phyloP scores from a whole-genome alignment of 352 stramenopile genomes.

The Phytophthora macrochlamydospora region DNA sequence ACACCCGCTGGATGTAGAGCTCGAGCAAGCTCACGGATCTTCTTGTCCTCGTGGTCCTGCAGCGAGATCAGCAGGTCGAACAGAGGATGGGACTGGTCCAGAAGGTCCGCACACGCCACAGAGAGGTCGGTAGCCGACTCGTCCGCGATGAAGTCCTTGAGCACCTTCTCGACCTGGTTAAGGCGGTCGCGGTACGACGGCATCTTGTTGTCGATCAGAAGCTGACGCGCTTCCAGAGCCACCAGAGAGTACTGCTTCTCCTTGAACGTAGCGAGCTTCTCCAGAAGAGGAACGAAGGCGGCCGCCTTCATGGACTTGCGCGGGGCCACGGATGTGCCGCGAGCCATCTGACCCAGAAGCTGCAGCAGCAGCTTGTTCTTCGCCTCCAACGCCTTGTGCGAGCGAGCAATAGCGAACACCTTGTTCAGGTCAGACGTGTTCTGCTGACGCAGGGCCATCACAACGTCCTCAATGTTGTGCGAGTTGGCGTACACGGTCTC shows the following conservation, averaged over 20 bases:
- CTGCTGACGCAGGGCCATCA: constrained; percentile 89
- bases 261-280: constrained; percentile 88
- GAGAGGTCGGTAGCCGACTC: constrained; percentile 51
- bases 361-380: constrained; percentile 87
- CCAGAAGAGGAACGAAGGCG: constrained; percentile 82
- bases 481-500: constrained; percentile 77
- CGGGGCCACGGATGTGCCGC: constrained; percentile 34
- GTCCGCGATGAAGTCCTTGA: constrained; percentile 72
- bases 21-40: constrained; percentile 76
- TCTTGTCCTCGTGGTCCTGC: constrained; percentile 68
- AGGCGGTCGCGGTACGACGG: constrained; percentile 94
- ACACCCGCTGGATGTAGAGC: constrained; percentile 86
- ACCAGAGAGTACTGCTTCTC: constrained; percentile 93
- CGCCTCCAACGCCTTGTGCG: constrained; percentile 90
- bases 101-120: constrained; percentile 56
- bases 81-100: constrained; percentile 86
- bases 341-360: constrained; percentile 64
- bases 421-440: constrained; percentile 85
- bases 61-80: constrained; percentile 87
- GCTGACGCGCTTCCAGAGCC: constrained; percentile 93
- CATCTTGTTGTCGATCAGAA: constrained; percentile 97
- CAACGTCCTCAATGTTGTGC: constrained; percentile 84
- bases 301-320: constrained; percentile 64
- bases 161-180: constrained; percentile 73
- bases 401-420: constrained; percentile 91